Conservation (phyloP, 2,329 filamentous ascomycete genomes). For the Penicillium sp. region DNA sequence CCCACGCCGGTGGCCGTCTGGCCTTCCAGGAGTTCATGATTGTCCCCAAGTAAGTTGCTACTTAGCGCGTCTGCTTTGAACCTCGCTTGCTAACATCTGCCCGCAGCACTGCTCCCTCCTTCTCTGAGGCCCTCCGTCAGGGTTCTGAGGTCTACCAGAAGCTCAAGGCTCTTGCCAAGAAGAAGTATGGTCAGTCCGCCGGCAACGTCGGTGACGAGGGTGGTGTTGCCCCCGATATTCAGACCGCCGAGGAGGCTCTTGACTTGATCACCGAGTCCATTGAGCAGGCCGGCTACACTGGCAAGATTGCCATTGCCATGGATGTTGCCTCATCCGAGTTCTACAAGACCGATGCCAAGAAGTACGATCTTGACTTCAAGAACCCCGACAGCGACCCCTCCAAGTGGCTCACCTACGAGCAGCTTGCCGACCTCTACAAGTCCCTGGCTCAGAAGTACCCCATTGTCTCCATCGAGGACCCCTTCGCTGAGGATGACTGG, state of each 20-base stretch:
- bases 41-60: slow-evolving; percentile 66
- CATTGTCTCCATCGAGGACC: slow-evolving; percentile 98
- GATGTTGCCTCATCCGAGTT: slow-evolving; percentile 99
- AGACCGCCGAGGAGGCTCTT: slow-evolving; percentile 93
- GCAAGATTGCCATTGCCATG: slow-evolving; percentile 97
- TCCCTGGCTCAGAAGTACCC: slow-evolving; percentile 90
- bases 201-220: slow-evolving; percentile 99
- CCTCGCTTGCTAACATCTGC: neutral
- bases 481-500: slow-evolving; percentile 99
- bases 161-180: slow-evolving; percentile 95
- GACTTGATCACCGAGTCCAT: slow-evolving; percentile 94
- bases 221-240: slow-evolving; percentile 98
- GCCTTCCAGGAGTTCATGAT: slow-evolving; percentile 98
- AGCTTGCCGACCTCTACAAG: slow-evolving; percentile 90
- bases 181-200: slow-evolving; percentile 98
- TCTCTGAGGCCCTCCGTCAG: slow-evolving; percentile 94
- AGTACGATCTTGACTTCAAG: slow-evolving; percentile 99
- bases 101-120: slow-evolving; percentile 72
- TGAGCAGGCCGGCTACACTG: slow-evolving; percentile 90
- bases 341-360: slow-evolving; percentile 97
- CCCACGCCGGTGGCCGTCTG: slow-evolving; percentile 93
- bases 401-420: slow-evolving; percentile 99
- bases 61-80: neutral
- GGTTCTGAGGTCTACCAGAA: slow-evolving; percentile 97
- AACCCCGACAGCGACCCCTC: slow-evolving; percentile 92